Evolutionary conservation across 352 stramenopile genomes (phyloP).

Genomic region (Globisporangium yorkense): DNA sequence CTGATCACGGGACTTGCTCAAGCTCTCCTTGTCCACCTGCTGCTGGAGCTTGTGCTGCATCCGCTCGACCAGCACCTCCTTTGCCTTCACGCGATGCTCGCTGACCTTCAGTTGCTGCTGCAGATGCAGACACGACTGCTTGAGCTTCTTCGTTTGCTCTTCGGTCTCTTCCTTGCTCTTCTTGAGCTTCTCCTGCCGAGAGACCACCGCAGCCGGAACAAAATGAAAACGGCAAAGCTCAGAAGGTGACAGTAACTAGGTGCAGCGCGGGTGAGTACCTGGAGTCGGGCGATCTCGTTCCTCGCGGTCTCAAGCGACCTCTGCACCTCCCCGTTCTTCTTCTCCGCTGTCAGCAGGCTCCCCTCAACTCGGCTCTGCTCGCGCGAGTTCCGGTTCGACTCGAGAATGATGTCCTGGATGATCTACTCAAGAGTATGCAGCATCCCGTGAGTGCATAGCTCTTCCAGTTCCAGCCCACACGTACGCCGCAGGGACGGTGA

Average conservation of each 20-base stretch:
- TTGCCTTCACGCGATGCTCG: constrained; percentile 84
- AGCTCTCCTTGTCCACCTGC: constrained; percentile 66
- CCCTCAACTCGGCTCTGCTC: constrained; percentile 41
- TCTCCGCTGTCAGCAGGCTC: constrained; percentile 36
- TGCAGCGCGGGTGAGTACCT: constrained; percentile 24
- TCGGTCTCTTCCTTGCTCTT: constrained; percentile 42
- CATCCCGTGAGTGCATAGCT: background rate
- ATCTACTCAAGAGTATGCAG: constrained; percentile 22
- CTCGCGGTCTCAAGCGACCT: constrained; percentile 41
- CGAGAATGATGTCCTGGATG: constrained; percentile 72
- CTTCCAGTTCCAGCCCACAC: background rate
- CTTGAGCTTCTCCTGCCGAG: constrained; percentile 35
- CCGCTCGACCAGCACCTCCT: constrained; percentile 70
- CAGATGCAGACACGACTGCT: constrained; percentile 52
- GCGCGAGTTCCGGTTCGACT: constrained; percentile 56
- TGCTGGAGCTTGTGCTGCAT: constrained; percentile 82
- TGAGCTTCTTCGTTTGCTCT: constrained; percentile 46
- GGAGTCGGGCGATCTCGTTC: constrained; percentile 45
- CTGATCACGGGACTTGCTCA: constrained; percentile 50
- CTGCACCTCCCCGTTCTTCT: constrained; percentile 38
- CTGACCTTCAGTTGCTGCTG: constrained; percentile 85
- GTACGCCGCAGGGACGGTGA: background rate
- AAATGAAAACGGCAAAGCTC: no score
- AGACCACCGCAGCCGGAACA: background rate
- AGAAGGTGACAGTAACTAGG: background rate